phyloP scores from a whole-genome alignment of 768 basidiomycete genomes.

The Piloderma croceum region DNA sequence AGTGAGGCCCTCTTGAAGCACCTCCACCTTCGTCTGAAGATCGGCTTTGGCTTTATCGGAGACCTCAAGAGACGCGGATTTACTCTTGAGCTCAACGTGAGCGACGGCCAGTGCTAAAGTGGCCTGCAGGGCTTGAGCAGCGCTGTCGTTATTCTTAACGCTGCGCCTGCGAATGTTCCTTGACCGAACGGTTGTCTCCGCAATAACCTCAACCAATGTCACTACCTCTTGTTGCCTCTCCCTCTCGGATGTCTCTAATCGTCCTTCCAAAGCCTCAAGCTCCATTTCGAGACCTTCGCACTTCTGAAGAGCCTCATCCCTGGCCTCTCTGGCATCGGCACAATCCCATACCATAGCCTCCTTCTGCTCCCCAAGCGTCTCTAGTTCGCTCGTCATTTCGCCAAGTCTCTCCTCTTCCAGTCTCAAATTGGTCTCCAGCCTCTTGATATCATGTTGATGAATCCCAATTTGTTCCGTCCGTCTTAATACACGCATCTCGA shows the following conservation, averaged over 20 bases:
- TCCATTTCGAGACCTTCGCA: conserved; percentile 62
- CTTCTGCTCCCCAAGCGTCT: conserved; percentile 59
- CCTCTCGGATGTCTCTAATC: conserved; percentile 17
- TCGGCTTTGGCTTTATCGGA: background rate
- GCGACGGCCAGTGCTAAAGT: conserved; percentile 24
- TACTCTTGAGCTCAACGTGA: conserved; percentile 6
- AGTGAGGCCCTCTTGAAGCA: no score
- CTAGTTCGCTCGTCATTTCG: conserved; percentile 68
- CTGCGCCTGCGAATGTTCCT: no score
- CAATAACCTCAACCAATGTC: conserved; percentile 34
- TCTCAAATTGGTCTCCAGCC: conserved; percentile 67
- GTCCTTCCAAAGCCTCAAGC: conserved; percentile 40
- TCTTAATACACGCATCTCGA: conserved; percentile 58
- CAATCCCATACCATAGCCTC: conserved; percentile 84
- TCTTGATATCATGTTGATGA: conserved; percentile 73
- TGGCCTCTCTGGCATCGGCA: conserved; percentile 65
- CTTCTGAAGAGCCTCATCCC: conserved; percentile 55
- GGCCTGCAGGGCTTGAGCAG: no score
- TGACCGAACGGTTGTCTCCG: conserved; percentile 31
- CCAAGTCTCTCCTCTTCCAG: conserved; percentile 68
- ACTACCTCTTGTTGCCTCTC: conserved; percentile 32
- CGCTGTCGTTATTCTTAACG: no score
- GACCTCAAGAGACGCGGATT: background rate
- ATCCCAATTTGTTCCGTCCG: conserved; percentile 71
- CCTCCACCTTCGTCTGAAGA: background rate